Evolutionary conservation across 371 early-diverging fungal genomes (phyloP), one percentile per base, ranked within the genome.

Genomic region (Parasitella parasitica): DNA sequence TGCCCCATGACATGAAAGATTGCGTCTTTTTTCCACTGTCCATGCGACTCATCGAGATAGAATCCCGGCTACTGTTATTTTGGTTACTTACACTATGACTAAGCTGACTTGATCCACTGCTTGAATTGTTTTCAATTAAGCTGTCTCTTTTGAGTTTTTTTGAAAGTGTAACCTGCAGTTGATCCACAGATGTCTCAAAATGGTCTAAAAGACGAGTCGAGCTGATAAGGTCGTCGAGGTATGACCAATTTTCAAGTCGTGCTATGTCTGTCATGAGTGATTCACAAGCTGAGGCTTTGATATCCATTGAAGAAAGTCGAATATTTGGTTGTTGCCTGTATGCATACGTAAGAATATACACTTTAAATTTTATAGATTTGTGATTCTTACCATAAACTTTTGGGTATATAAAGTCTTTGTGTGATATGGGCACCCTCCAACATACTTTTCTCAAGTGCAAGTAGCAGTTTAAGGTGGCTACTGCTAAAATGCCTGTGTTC

Each of bases 231-330:
- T 83, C 74, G 30, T 75, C 73, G 11, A 73, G 22, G 11, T 70
- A 63, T 8, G 69, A 65, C 73, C 80, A 73, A 28, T 72, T 66
- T 36, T 76, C 75, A 34, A 81, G 61, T 24, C 71, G 68, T 11
- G 57, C 43, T 26, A 84, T 51, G 22, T 77, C 73, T 22, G 24
- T 51, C 27, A 74, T 62, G 11, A 84, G 36, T 0, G 63, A 61
- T 50, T 84, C 80, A 61, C 83, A 84, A 2, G 84, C 83, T 3
- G 77, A 71, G 7, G 78, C 59, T 70, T 87, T 87, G 56, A 78
- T 59, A 49, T 87, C 87, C 36, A 84, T 63, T 4, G 81, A 80
- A 4, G 78, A 66, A 27, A 85, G 63, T 35, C 77, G 76, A 6
- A 82, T 76, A 48, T 75, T 79, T 6, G 78, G 67, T 61, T 84